Percentiles rank a stretch among this genome's conserved stretches.
Evolutionary conservation across 306 rosid genomes (phyloP).

Genomic region (Heteromeles arbutifolia): DNA sequence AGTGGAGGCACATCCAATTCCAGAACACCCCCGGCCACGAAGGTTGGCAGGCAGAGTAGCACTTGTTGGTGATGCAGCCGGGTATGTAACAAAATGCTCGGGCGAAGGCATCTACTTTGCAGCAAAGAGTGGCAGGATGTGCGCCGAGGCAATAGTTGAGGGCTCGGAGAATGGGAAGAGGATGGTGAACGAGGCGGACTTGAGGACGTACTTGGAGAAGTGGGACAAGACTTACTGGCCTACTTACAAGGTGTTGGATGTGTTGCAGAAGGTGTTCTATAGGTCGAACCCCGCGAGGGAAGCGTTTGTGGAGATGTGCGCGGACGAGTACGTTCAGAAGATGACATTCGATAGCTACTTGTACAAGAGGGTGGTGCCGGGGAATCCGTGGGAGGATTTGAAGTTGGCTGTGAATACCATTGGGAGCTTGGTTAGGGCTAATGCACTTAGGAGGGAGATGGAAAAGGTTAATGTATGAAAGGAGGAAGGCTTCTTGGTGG

Average conservation of each 20-base stretch:
- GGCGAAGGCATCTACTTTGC: slow-evolving; percentile 99
- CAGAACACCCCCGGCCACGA: slow-evolving; percentile 93
- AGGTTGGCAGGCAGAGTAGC: slow-evolving; percentile 76
- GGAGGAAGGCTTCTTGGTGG: neutral
- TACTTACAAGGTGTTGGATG: slow-evolving; percentile 89
- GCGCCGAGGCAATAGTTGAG: slow-evolving; percentile 88
- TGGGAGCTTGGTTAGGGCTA: slow-evolving; percentile 94
- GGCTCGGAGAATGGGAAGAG: slow-evolving; percentile 92
- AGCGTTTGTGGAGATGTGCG: slow-evolving; percentile 99
- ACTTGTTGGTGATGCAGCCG: slow-evolving; percentile 92
- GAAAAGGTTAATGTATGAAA: slow-evolving; percentile 64
- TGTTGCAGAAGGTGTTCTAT: slow-evolving; percentile 96
- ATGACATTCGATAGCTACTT: slow-evolving; percentile 95
- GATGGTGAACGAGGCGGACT: slow-evolving; percentile 82
- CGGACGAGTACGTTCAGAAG: slow-evolving; percentile 94
- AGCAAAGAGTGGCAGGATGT: slow-evolving; percentile 96
- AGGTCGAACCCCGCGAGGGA: slow-evolving; percentile 96
- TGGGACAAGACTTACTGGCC: slow-evolving; percentile 99
- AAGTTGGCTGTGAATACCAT: slow-evolving; percentile 92
- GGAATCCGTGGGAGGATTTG: slow-evolving; percentile 80
- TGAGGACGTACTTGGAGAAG: slow-evolving; percentile 90
- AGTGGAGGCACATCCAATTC: slow-evolving; percentile 97
- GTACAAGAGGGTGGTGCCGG: slow-evolving; percentile 90
- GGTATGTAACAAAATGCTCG: slow-evolving; percentile 91
- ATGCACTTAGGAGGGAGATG: slow-evolving; percentile 84